phyloP scores from a whole-genome alignment of 257 asterid species.

The Nemophila menziesii region DNA sequence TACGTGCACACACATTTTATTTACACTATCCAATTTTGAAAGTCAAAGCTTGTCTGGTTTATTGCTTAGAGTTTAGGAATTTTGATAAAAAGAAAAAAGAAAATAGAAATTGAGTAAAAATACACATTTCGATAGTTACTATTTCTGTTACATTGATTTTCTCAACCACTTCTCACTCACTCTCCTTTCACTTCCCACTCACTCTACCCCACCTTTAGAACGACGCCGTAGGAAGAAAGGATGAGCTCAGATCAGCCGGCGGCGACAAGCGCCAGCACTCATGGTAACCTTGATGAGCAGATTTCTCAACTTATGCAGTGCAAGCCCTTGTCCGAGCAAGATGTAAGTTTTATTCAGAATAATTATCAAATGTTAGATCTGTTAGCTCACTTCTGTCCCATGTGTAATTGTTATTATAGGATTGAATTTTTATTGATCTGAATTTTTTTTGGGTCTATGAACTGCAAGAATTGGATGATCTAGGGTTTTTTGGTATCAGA shows the following conservation, averaged over 20 bases:
- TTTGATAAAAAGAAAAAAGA: background rate
- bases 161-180: background rate
- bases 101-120: background rate
- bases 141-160: background rate
- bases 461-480: conserved; percentile 10
- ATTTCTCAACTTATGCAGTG: conserved; percentile 80
- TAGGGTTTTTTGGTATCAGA: conserved; percentile 15
- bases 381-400: background rate
- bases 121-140: background rate
- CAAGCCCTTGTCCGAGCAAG: conserved; percentile 73
- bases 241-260: conserved; percentile 40
- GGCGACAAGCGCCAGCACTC: conserved; percentile 34
- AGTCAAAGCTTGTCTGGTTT: no score
- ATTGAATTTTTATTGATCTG: conserved; percentile 15
- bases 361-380: background rate
- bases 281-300: conserved; percentile 62
- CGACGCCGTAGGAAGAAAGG: conserved; percentile 17
- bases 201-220: conserved; percentile 7
- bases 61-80: no score
- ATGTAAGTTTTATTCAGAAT: conserved; percentile 23
- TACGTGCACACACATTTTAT: no score
- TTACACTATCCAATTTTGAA: no score
- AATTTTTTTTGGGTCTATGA: conserved; percentile 3
- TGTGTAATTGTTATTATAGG: no score
- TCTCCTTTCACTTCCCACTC: conserved; percentile 20